phyloP scores from a whole-genome alignment of 441 rosid genomes.

The Raphanus hybrid region DNA sequence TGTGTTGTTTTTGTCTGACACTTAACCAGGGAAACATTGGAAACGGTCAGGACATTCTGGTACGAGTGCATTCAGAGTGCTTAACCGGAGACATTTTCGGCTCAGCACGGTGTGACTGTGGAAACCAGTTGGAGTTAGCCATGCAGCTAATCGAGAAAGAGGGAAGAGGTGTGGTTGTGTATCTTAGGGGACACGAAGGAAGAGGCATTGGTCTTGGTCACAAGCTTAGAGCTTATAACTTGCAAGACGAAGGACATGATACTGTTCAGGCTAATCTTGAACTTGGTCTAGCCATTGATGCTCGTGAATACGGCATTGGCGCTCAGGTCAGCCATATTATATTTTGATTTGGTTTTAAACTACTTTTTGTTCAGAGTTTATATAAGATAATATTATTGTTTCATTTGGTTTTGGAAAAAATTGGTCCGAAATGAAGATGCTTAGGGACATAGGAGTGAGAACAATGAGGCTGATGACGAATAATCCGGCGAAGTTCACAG shows the following conservation, averaged over 20 bases:
- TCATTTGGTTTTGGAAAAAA: too few relatives aligned
- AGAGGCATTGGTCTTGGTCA: constrained; percentile 94
- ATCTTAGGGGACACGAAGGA: constrained; percentile 94
- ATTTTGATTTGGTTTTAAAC: not conserved
- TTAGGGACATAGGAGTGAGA: constrained; percentile 73
- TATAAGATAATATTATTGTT: too few relatives aligned
- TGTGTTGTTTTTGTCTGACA: too few relatives aligned
- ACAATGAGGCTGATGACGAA: constrained; percentile 92
- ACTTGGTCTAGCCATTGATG: constrained; percentile 84
- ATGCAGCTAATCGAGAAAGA: constrained; percentile 73
- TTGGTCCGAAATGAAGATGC: constrained; percentile 48
- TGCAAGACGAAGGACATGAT: constrained; percentile 88
- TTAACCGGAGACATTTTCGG: constrained; percentile 86
- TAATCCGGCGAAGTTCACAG: constrained; percentile 85
- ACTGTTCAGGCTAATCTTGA: constrained; percentile 86
- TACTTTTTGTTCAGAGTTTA: too few relatives aligned
- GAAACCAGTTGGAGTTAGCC: constrained; percentile 76
- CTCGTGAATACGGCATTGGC: constrained; percentile 86
- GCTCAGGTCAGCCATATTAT: constrained; percentile 68
- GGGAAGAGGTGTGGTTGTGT: constrained; percentile 75
- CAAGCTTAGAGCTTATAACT: constrained; percentile 80
- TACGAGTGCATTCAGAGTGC: constrained; percentile 64
- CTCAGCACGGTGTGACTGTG: constrained; percentile 85
- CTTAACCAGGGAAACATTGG: constrained; percentile 67
- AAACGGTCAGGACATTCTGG: constrained; percentile 77